Conservation (phyloP, 164 flowering plant genomes). For the Platanus orientalis region DNA sequence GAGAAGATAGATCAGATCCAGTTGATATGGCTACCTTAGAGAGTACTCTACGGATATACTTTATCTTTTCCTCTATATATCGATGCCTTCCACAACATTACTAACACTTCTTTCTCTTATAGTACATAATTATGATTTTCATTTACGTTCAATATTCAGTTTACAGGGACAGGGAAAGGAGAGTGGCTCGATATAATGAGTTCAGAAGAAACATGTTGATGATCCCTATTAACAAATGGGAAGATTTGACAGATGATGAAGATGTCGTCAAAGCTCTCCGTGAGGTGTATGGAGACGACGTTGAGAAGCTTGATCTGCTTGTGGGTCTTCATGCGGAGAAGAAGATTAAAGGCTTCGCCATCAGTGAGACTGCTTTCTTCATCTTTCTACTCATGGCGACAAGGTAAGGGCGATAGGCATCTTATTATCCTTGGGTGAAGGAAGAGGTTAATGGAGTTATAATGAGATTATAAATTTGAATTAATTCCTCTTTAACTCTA, state of each 20-base stretch:
- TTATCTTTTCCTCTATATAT: too few relatives aligned
- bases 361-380: constrained; percentile 43
- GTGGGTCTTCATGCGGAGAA: constrained; percentile 44
- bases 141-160: constrained; percentile 20
- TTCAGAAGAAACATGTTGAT: constrained; percentile 33
- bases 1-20: constrained; percentile 33
- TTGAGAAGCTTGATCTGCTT: constrained; percentile 34
- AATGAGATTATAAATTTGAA: constrained; percentile 4
- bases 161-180: constrained; percentile 44
- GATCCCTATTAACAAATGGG: constrained; percentile 41
- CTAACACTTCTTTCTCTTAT: too few relatives aligned
- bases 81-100: too few relatives aligned
- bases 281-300: constrained; percentile 37
- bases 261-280: constrained; percentile 26
- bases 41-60: too few relatives aligned
- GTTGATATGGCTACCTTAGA: constrained; percentile 40
- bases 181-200: constrained; percentile 40
- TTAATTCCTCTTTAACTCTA: too few relatives aligned
- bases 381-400: constrained; percentile 37
- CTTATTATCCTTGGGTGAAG: too few relatives aligned
- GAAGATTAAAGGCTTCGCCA: constrained; percentile 45
- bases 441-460: too few relatives aligned
- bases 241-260: constrained; percentile 34
- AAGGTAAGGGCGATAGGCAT: constrained; percentile 14
- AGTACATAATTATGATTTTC: not conserved